These are phyloP conservation scores for Torulaspora globosa DNA, from an alignment of 1,139 yeast genomes.

Conservation along the genomic window DNA sequence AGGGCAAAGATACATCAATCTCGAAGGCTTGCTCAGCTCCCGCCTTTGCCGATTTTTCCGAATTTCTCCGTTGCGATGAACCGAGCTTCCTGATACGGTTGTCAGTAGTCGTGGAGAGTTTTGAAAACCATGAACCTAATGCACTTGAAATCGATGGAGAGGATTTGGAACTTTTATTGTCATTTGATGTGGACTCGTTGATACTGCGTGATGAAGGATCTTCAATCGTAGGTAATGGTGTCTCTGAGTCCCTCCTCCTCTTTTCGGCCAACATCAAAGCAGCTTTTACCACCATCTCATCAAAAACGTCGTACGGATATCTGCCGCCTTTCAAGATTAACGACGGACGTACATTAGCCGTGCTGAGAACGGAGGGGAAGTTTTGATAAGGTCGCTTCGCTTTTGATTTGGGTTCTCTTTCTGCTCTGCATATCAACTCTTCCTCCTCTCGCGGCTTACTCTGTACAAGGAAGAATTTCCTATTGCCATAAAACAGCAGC, in stretches of 20 bases:
- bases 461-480: constrained; percentile 17
- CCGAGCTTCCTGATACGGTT: neutral
- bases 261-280: constrained; percentile 21
- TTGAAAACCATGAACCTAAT: constrained; percentile 18
- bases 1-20: constrained; percentile 6
- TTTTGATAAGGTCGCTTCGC: constrained; percentile 7
- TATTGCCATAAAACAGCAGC: constrained; percentile 20
- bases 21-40: neutral
- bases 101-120: constrained; percentile 9
- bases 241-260: constrained; percentile 11
- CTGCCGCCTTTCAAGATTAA: constrained; percentile 23
- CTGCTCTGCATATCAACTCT: constrained; percentile 17
- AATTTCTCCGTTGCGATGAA: constrained; percentile 1
- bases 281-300: constrained; percentile 26
- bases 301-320: constrained; percentile 31
- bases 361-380: constrained; percentile 22
- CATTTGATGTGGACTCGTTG: neutral
- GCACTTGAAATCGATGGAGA: constrained; percentile 12
- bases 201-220: neutral
- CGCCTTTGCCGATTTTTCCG: neutral
- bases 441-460: constrained; percentile 17
- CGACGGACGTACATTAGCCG: constrained; percentile 24
- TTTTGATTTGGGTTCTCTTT: constrained; percentile 9
- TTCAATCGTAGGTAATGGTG: constrained; percentile 10
- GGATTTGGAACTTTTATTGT: neutral